A percentile compares a stretch with the other conserved stretches of the same genome.
Conservation (phyloP, 345 rosid genomes). For the Eucalyptus pauciflora region DNA sequence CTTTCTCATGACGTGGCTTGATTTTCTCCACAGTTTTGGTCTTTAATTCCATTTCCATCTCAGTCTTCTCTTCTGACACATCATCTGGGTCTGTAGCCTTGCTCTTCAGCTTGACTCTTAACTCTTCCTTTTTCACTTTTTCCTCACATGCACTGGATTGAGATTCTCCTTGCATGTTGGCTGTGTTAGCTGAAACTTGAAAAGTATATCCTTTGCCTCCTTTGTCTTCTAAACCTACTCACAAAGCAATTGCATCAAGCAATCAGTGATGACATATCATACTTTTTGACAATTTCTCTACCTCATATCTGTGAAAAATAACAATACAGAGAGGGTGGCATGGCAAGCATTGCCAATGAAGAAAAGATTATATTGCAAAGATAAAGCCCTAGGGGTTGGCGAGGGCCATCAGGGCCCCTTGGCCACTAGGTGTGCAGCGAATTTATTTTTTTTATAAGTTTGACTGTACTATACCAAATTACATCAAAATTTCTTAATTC, state of each 20-base stretch:
- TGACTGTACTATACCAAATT: background rate
- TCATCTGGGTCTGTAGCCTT: slow-evolving; percentile 17
- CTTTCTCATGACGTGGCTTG: slow-evolving; percentile 13
- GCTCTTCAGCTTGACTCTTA: slow-evolving; percentile 39
- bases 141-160: slow-evolving; percentile 7
- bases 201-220: background rate
- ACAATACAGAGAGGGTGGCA: background rate
- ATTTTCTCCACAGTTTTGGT: slow-evolving; percentile 46
- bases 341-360: background rate
- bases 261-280: background rate
- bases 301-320: background rate
- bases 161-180: slow-evolving; percentile 15
- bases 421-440: background rate
- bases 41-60: slow-evolving; percentile 47
- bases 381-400: background rate
- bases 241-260: background rate
- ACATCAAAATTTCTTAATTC: background rate
- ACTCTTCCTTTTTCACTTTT: slow-evolving; percentile 38
- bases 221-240: background rate
- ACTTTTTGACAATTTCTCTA: background rate
- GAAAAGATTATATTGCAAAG: background rate
- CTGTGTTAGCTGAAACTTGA: background rate
- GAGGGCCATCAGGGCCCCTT: background rate
- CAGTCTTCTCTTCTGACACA: slow-evolving; percentile 16
- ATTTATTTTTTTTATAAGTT: rapidly evolving